Evolutionary conservation across 2,329 filamentous ascomycete genomes (phyloP), one percentile per base, ranked within the genome.

Genomic region (Ophiostoma montium): DNA sequence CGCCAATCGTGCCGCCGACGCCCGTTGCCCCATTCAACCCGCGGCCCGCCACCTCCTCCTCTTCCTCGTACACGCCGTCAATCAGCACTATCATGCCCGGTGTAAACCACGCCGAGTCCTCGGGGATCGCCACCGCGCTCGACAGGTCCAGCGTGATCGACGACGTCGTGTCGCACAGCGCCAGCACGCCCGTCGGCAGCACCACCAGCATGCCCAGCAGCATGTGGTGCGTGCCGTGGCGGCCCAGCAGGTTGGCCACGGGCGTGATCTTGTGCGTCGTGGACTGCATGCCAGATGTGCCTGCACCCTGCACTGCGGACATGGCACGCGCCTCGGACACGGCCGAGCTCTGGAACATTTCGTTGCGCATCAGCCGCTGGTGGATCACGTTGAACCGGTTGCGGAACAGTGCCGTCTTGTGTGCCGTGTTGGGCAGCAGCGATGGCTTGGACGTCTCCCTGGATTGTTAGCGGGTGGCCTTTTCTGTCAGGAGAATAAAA

Each of bases 41-140:
- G 18, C 80, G 81, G 15, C 82, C 80, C 2, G 72, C 67, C 18
- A 78, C 80, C 54, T 81, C 76, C 53, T 88, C 86, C 57, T 95
- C 88, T 62, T 96, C 92, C 62, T 95, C 88, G 60, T 98, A 98
- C n/a, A 90, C 80, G 7, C 92, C 92, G 59, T 98, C 92, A 0
- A 95, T 79, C 0, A 98, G 74, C 3, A 96, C 85, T 44, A 98
- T 85, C 88, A 96, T 96, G 3, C 94, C 94, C 0, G 92, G 89
- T 5, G 83, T 80, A 60, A 95, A 95, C 84, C 88, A 98, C 4
- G 86, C 83, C 21, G 86, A 87, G 60, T 90, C 82, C 52, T 87
- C 81, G 0, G 89, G 89, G 49, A 95, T 82, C 13, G 84, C 79
- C 19, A 81, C 79, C 0, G 90, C 86, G 59, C 90, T 84, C 18